Evolutionary conservation across 2,329 filamentous ascomycete species (phyloP).

Genomic region (Cladophialophora exuberans): DNA sequence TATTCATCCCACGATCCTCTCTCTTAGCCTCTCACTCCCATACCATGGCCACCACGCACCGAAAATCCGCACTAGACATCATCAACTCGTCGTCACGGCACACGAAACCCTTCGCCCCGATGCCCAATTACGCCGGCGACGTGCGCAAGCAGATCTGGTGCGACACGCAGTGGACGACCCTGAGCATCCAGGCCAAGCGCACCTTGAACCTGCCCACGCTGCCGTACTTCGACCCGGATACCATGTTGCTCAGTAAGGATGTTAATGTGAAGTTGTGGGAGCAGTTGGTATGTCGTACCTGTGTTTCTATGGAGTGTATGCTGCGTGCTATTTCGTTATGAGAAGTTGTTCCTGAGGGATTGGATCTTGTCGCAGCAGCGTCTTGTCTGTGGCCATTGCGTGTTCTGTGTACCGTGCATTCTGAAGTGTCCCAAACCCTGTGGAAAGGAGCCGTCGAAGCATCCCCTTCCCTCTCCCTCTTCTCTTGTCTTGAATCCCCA

Average conservation of each 20-base stretch:
- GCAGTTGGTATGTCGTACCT: conserved; percentile 26
- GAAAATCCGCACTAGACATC: conserved; percentile 26
- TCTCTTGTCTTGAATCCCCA: not conserved
- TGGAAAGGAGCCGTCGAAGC: too few relatives aligned
- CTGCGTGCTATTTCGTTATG: too few relatives aligned
- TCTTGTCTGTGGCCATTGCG: too few relatives aligned
- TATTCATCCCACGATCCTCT: not conserved
- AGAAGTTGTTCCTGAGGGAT: too few relatives aligned
- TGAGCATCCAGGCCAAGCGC: conserved; percentile 31
- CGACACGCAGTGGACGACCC: conserved; percentile 33
- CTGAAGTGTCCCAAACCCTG: too few relatives aligned
- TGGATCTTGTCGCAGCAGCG: too few relatives aligned
- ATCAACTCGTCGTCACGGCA: conserved; percentile 25
- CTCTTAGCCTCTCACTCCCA: not conserved
- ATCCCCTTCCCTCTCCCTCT: not conserved
- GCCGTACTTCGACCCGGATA: conserved; percentile 33
- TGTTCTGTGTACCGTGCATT: too few relatives aligned
- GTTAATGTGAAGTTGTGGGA: conserved; percentile 31
- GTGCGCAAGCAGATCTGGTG: conserved; percentile 28
- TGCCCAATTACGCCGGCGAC: conserved; percentile 18
- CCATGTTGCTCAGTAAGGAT: conserved; percentile 32
- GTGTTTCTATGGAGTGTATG: not conserved
- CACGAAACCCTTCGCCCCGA: not conserved
- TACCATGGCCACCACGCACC: conserved; percentile 2
- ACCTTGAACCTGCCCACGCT: conserved; percentile 20